Conservation (phyloP, 306 rosid genomes). For the Pyrus pyrifolia region DNA sequence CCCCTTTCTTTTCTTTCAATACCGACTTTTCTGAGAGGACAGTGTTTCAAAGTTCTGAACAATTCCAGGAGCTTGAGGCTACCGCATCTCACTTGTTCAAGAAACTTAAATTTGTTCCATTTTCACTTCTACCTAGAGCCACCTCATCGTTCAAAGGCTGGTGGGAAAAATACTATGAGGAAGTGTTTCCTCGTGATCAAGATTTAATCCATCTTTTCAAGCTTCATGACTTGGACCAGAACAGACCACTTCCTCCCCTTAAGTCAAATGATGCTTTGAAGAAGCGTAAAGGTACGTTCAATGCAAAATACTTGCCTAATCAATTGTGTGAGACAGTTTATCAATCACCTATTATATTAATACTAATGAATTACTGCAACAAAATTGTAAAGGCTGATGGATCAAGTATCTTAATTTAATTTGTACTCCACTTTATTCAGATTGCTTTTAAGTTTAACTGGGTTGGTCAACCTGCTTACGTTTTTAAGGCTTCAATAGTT, state of each 20-base stretch:
- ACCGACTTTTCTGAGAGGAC: background rate
- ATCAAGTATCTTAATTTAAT: background rate
- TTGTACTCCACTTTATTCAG: background rate
- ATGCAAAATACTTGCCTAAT: background rate
- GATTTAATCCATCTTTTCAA: background rate
- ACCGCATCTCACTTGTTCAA: background rate
- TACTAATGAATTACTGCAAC: background rate
- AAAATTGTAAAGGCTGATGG: background rate
- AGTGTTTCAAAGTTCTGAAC: background rate
- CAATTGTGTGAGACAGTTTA: background rate
- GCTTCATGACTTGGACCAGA: background rate
- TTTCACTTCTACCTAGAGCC: background rate
- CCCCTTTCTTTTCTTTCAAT: background rate
- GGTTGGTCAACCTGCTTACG: background rate
- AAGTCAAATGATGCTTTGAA: background rate
- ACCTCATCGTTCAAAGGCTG: background rate
- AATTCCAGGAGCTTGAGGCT: background rate
- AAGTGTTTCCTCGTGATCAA: background rate
- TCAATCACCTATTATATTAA: background rate
- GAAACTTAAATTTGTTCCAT: background rate
- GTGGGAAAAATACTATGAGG: background rate
- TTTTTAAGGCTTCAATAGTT: background rate
- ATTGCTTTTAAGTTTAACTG: background rate
- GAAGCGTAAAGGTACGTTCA: background rate
- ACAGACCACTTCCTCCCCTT: background rate